Conservation (phyloP, 495 filamentous ascomycete genomes). For the Friedmanniomyces endolithicus region DNA sequence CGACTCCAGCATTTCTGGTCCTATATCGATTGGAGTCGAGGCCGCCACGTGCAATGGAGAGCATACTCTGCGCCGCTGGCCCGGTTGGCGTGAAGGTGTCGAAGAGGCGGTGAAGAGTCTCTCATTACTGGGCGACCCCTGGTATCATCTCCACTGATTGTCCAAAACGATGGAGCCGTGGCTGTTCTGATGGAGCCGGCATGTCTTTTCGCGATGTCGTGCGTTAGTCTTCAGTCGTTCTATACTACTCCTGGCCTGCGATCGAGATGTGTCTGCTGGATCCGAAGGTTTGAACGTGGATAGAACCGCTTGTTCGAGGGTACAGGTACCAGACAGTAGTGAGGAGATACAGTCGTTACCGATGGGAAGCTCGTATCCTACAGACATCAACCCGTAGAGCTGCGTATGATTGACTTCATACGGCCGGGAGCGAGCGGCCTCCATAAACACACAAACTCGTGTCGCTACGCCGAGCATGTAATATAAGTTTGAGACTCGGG, state of each 20-base stretch:
- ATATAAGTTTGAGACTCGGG: no score
- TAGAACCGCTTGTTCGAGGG: neutral
- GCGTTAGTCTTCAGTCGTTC: neutral
- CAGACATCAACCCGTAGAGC: no score
- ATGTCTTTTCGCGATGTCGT: neutral
- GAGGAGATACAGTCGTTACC: no score
- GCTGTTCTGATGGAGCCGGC: neutral
- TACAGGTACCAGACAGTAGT: neutral
- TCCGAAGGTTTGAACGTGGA: no score
- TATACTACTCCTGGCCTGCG: neutral
- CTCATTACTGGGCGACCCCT: neutral
- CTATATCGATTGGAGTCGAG: no score
- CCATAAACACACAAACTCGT: no score
- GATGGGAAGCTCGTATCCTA: no score
- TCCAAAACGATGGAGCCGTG: no score
- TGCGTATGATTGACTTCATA: no score
- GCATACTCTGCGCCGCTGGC: constrained; percentile 1
- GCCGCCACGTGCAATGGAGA: neutral
- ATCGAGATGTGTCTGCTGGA: neutral
- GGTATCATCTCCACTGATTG: neutral
- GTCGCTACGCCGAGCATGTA: no score
- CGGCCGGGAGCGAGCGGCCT: no score
- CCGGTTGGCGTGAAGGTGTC: neutral
- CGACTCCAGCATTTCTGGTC: no score
- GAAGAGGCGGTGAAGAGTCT: constrained; percentile 7